Percentiles rank a stretch among this genome's conserved stretches.
Evolutionary conservation across 345 rosid genomes (phyloP).

Genomic region (Eutrema japonicum): DNA sequence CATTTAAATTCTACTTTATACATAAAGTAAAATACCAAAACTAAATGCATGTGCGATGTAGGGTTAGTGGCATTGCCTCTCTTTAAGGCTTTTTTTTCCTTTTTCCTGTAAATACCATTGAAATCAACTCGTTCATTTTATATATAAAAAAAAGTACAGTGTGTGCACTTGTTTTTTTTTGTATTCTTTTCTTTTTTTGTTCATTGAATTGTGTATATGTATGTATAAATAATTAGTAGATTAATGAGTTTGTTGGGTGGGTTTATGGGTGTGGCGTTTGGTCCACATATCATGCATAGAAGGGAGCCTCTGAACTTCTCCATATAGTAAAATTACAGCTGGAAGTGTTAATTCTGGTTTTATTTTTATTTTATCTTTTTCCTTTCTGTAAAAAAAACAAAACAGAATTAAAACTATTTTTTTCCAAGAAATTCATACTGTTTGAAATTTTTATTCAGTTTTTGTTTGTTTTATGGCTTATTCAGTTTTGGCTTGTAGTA

Average conservation of each 20-base stretch:
- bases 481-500: background rate
- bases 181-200: too few relatives aligned
- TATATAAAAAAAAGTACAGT: too few relatives aligned
- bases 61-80: slow-evolving; percentile 35
- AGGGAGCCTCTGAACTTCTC: background rate
- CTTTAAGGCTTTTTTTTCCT: slow-evolving; percentile 29
- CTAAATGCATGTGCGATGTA: slow-evolving; percentile 44
- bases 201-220: background rate
- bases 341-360: background rate
- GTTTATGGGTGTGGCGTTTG: slow-evolving; percentile 16
- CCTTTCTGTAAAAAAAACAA: background rate
- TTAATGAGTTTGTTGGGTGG: slow-evolving; percentile 1
- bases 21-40: slow-evolving; percentile 39
- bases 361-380: background rate
- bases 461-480: background rate
- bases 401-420: too few relatives aligned
- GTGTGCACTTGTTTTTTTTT: too few relatives aligned
- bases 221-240: background rate
- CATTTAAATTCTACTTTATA: slow-evolving; percentile 26
- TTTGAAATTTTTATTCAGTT: too few relatives aligned
- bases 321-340: background rate
- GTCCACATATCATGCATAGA: slow-evolving; percentile 15
- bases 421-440: too few relatives aligned
- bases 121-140: slow-evolving; percentile 18
- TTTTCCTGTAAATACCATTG: background rate